A percentile compares a stretch with the other conserved stretches of the same genome.
These are phyloP conservation scores for Wickerhamiella azyma DNA, from an alignment of 805 yeast species.

Conservation along the genomic window DNA sequence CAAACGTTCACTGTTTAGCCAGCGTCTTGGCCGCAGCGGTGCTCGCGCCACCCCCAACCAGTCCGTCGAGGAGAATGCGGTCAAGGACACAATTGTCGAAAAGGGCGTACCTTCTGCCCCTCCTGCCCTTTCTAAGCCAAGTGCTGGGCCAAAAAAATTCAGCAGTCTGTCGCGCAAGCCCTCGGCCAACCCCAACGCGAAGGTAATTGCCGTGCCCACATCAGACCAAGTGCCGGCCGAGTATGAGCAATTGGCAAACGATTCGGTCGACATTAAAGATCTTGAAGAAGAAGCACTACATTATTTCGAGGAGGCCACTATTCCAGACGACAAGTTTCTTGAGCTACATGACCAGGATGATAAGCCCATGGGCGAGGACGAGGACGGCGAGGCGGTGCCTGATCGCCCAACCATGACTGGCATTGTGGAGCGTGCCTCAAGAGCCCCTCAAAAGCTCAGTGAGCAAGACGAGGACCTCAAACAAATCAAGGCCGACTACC, in stretches of 20 bases:
- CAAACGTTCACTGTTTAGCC: neutral
- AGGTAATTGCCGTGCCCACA: neutral
- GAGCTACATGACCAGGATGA: conserved; percentile 13
- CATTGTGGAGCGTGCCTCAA: neutral
- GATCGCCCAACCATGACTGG: conserved; percentile 1
- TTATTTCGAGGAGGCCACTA: conserved; percentile 15
- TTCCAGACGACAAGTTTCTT: conserved; percentile 19
- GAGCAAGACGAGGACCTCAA: conserved; percentile 14
- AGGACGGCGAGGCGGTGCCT: conserved; percentile 1
- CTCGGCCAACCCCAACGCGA: neutral
- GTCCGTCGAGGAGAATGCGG: neutral
- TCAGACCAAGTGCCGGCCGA: conserved; percentile 1
- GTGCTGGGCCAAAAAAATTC: neutral
- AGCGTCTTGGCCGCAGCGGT: neutral
- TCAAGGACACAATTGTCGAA: neutral
- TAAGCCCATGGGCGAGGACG: neutral
- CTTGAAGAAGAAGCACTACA: conserved; percentile 12
- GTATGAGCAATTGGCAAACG: conserved; percentile 8
- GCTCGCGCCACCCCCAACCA: too few relatives aligned
- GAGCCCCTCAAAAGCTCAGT: neutral
- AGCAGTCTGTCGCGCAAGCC: neutral
- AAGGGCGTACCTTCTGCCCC: neutral
- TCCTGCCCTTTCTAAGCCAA: neutral
- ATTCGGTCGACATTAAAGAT: conserved; percentile 1
- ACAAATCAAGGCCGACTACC: conserved; percentile 36